Conservation (phyloP, 1,284 basidiomycete genomes). For the Pseudozyma pruni region DNA sequence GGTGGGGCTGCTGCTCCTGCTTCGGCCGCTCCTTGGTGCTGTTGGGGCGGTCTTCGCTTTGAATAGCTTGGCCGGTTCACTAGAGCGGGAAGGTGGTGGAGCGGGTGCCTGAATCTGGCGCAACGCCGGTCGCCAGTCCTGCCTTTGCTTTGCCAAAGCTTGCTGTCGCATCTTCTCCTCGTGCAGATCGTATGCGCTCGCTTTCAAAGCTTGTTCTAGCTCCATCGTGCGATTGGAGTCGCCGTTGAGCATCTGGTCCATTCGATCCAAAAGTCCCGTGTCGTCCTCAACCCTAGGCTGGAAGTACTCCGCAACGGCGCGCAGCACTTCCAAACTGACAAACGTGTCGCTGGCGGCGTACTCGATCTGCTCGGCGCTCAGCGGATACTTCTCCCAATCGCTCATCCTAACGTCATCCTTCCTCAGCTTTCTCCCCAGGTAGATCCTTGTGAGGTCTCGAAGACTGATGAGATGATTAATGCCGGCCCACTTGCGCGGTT, state of each 20-base stretch:
- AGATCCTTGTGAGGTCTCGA: slow-evolving; percentile 50
- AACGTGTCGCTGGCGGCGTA: slow-evolving; percentile 61
- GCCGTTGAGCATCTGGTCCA: no score
- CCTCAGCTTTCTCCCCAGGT: slow-evolving; percentile 43
- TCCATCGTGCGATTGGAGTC: slow-evolving; percentile 8
- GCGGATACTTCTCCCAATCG: slow-evolving; percentile 42
- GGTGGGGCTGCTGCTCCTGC: background rate
- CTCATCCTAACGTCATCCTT: slow-evolving; percentile 51
- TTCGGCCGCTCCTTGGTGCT: background rate
- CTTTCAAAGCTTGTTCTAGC: slow-evolving; percentile 19
- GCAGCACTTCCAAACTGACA: slow-evolving; percentile 53
- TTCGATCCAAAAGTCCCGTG: slow-evolving; percentile 7
- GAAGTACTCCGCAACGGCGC: slow-evolving; percentile 30
- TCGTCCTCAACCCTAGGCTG: background rate
- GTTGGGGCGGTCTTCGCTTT: background rate
- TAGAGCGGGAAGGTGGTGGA: background rate
- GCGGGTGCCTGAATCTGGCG: slow-evolving; percentile 16
- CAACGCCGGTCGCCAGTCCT: slow-evolving; percentile 9
- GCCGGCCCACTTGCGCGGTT: slow-evolving; percentile 39
- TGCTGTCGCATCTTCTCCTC: slow-evolving; percentile 8
- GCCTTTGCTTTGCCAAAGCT: slow-evolving; percentile 6
- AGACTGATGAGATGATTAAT: slow-evolving; percentile 41
- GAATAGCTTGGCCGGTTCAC: background rate
- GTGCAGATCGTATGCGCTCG: slow-evolving; percentile 30
- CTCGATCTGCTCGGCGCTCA: slow-evolving; percentile 44